A percentile compares a stretch with the other conserved stretches of the same genome.
Evolutionary conservation across 129 eudicot genomes (phyloP).

Genomic region (Oenanthe sinensis): DNA sequence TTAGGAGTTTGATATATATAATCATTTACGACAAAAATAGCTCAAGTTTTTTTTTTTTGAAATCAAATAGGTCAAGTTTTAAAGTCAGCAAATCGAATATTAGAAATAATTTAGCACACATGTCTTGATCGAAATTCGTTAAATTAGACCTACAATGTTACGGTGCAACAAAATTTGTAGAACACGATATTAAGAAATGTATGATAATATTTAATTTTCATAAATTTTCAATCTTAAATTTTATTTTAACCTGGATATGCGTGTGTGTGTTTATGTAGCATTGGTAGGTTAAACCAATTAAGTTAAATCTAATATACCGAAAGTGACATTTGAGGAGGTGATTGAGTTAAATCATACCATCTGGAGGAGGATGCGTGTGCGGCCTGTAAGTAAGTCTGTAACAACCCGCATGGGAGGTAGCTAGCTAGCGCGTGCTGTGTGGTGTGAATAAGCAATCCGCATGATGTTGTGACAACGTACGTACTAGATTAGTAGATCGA

Average conservation of each 20-base stretch:
- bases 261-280: not conserved
- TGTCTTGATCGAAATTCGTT: no score
- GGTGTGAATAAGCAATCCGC: not conserved
- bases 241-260: not conserved
- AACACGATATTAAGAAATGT: no score
- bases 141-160: no score
- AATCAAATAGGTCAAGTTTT: no score
- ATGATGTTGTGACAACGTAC: not conserved
- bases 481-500: not conserved
- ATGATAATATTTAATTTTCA: not conserved
- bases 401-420: not conserved
- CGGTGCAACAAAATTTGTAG: not conserved
- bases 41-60: no score
- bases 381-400: no score
- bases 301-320: not conserved
- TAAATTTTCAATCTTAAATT: no score
- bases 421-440: slow-evolving; percentile 10
- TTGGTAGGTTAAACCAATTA: slow-evolving; percentile 1
- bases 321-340: not conserved
- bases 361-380: not conserved
- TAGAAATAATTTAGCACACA: no score
- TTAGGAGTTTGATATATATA: no score
- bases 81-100: no score
- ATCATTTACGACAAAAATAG: no score
- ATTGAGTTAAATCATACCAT: not conserved